phyloP scores from a whole-genome alignment of 768 basidiomycete genomes.

The Macrolepiota dolichaula region DNA sequence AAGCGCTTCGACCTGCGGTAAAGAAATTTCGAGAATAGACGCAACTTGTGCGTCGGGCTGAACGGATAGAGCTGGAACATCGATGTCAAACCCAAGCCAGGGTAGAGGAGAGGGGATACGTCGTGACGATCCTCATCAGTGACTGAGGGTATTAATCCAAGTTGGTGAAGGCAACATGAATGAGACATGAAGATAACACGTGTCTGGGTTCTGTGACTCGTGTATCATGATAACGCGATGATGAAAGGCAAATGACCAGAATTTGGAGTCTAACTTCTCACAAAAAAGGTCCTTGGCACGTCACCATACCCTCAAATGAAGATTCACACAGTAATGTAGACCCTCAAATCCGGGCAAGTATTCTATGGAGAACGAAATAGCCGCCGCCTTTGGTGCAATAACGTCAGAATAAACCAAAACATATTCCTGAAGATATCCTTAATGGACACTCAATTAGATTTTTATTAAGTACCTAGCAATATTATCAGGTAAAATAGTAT shows the following conservation, averaged over 20 bases:
- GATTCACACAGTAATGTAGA: neutral
- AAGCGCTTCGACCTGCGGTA: conserved; percentile 30
- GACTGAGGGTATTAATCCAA: conserved; percentile 7
- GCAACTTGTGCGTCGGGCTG: conserved; percentile 34
- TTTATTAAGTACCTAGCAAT: too few relatives aligned
- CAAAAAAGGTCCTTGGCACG: neutral
- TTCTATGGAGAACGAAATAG: neutral
- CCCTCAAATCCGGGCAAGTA: neutral
- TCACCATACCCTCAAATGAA: neutral
- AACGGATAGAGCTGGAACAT: conserved; percentile 38
- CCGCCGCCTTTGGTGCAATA: neutral
- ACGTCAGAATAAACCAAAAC: too few relatives aligned
- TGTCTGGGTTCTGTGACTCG: conserved; percentile 16
- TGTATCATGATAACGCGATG: conserved; percentile 2
- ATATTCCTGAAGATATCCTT: too few relatives aligned
- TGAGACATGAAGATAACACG: conserved; percentile 37
- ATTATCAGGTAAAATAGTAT: too few relatives aligned
- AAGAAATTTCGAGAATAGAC: conserved; percentile 27
- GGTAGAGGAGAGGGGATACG: conserved; percentile 13
- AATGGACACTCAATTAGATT: too few relatives aligned
- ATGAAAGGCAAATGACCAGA: neutral
- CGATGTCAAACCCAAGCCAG: conserved; percentile 14
- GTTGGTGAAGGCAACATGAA: conserved; percentile 22
- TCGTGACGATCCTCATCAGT: conserved; percentile 9
- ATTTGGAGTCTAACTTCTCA: neutral